Conservation (phyloP, 352 stramenopile genomes). For the Phytophthora sp. region DNA sequence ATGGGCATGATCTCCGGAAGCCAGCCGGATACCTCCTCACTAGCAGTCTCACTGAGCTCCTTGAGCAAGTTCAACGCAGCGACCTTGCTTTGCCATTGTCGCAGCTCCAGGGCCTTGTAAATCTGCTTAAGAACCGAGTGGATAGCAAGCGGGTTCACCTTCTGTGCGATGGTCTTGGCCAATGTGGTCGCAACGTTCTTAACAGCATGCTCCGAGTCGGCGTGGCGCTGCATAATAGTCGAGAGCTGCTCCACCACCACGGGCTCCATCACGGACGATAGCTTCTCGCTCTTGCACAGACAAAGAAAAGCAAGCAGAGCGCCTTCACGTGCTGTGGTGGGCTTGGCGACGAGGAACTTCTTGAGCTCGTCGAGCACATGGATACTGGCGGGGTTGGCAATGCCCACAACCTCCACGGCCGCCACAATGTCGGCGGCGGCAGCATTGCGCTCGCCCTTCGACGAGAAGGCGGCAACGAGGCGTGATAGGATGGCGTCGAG, state of each 20-base stretch:
- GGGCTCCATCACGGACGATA: constrained; percentile 63
- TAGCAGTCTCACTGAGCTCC: constrained; percentile 69
- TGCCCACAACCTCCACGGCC: constrained; percentile 51
- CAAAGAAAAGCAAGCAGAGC: constrained; percentile 49
- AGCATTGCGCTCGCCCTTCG: constrained; percentile 47
- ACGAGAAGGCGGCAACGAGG: constrained; percentile 41
- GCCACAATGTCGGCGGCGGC: constrained; percentile 56
- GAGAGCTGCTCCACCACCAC: constrained; percentile 59
- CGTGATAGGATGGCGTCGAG: constrained; percentile 50
- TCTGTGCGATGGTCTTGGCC: constrained; percentile 41
- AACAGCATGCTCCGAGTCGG: constrained; percentile 66
- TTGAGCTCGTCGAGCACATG: constrained; percentile 57
- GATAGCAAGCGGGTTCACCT: constrained; percentile 66
- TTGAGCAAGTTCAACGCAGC: constrained; percentile 82
- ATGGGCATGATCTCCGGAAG: constrained; percentile 92
- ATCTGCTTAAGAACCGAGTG: constrained; percentile 64
- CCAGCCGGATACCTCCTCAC: constrained; percentile 75
- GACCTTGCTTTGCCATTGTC: constrained; percentile 90
- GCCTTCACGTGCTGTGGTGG: constrained; percentile 56
- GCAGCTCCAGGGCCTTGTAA: constrained; percentile 61
- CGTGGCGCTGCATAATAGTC: constrained; percentile 62
- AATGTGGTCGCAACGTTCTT: constrained; percentile 47
- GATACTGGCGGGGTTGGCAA: constrained; percentile 41
- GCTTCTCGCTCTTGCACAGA: constrained; percentile 48
- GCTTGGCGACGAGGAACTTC: constrained; percentile 50